phyloP scores from a whole-genome alignment of 2,329 filamentous ascomycete species.

The Monosporascus sp. region DNA sequence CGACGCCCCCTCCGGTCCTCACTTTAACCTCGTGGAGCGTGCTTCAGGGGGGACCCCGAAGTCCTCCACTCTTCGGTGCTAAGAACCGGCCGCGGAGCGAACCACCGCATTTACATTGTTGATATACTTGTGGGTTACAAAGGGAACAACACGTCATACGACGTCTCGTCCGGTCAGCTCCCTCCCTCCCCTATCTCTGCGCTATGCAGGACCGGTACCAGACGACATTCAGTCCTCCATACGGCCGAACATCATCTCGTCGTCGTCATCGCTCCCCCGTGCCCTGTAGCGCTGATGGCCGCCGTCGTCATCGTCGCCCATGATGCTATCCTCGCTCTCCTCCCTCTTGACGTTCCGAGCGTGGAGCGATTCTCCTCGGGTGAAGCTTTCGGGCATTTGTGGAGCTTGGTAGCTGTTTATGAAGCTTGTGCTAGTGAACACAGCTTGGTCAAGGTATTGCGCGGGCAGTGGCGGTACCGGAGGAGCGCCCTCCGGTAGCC shows the following conservation, averaged over 20 bases:
- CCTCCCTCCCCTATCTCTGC: neutral
- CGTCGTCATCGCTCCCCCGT: constrained; percentile 73
- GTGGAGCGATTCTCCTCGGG: constrained; percentile 49
- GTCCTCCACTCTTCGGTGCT: constrained; percentile 63
- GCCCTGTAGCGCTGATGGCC: constrained; percentile 45
- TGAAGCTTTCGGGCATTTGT: constrained; percentile 59
- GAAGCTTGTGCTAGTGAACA: constrained; percentile 56
- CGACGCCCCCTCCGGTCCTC: constrained; percentile 58
- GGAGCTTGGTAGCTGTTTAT: constrained; percentile 57
- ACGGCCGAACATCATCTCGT: constrained; percentile 89
- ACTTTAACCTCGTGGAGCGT: constrained; percentile 67
- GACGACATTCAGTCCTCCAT: constrained; percentile 74
- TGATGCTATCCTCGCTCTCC: constrained; percentile 56
- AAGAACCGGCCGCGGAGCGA: constrained; percentile 59
- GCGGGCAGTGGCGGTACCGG: constrained; percentile 83
- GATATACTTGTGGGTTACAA: constrained; percentile 45
- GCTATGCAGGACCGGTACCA: neutral
- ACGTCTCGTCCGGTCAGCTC: constrained; percentile 11
- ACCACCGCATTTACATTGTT: constrained; percentile 45
- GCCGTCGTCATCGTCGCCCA: constrained; percentile 62
- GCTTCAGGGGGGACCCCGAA: constrained; percentile 21
- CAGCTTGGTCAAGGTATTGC: constrained; percentile 64
- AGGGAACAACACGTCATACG: constrained; percentile 37
- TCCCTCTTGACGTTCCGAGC: constrained; percentile 63
- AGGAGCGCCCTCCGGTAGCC: constrained; percentile 67